Conservation (phyloP, 2,329 filamentous ascomycete genomes). For the Cadophora sp. region DNA sequence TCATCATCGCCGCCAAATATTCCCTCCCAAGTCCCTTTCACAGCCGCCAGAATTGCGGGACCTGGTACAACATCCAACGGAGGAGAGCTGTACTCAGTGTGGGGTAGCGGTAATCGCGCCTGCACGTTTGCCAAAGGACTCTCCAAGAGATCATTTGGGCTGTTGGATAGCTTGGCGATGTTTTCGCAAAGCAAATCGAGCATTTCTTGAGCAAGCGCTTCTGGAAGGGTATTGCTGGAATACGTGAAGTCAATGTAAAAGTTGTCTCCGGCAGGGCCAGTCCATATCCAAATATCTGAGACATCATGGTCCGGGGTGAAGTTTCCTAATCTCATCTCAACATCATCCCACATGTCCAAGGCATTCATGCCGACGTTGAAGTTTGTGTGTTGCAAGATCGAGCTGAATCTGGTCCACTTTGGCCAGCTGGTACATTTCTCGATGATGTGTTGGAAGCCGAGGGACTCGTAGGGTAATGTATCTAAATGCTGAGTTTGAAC, state of each 20-base stretch:
- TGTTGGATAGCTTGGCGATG: not conserved
- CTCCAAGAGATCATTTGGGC: not conserved
- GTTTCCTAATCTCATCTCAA: constrained; percentile 15
- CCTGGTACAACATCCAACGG: not conserved
- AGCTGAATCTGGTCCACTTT: constrained; percentile 20
- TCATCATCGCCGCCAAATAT: not conserved
- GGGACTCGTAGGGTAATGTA: constrained; percentile 43
- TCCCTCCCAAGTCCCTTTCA: constrained; percentile 6
- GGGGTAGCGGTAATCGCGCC: not conserved
- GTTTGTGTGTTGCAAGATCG: constrained; percentile 20
- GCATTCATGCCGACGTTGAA: constrained; percentile 18
- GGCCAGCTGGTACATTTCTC: constrained; percentile 27
- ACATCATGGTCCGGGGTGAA: constrained; percentile 17
- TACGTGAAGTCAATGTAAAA: constrained; percentile 16
- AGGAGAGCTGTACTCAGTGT: not conserved
- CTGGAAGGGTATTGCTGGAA: constrained; percentile 9
- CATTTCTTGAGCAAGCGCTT: not conserved
- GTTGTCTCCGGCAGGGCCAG: constrained; percentile 14
- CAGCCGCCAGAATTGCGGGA: not conserved
- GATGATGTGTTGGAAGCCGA: constrained; percentile 51
- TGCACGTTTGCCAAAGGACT: not conserved
- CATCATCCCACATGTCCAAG: constrained; percentile 13
- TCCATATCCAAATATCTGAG: constrained; percentile 18
- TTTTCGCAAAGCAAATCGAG: constrained; percentile 12
- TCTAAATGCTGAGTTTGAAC: constrained; percentile 53